A percentile compares a stretch with the other conserved stretches of the same genome.
Evolutionary conservation across 352 stramenopile genomes (phyloP).

Genomic region (Globisporangium cederbergense): DNA sequence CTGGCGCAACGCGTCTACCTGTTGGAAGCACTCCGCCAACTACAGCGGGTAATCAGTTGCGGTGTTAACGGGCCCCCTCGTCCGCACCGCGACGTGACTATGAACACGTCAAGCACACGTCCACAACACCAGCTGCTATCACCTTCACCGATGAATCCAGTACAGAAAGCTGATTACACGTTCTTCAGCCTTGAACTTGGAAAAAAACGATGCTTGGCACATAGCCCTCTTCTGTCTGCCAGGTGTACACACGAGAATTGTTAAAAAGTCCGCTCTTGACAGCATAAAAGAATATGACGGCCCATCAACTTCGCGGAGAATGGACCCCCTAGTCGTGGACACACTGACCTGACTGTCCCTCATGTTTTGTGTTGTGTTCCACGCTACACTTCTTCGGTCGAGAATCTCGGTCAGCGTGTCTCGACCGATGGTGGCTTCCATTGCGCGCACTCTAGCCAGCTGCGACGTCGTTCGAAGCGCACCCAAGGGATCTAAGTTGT

Average conservation of each 20-base stretch:
- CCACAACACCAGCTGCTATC: not conserved
- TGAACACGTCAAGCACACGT: conserved; percentile 2
- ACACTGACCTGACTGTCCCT: no score
- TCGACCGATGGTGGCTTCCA: no score
- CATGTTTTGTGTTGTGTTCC: no score
- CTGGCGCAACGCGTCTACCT: not conserved
- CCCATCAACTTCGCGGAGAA: not conserved
- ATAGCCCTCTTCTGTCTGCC: not conserved
- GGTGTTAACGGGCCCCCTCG: not conserved
- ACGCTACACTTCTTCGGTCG: no score
- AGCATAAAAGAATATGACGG: not conserved
- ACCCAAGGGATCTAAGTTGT: no score
- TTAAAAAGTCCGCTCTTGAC: not conserved
- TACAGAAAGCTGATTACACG: conserved; percentile 11
- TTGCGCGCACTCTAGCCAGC: no score
- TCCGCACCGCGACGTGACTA: not conserved
- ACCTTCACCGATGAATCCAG: conserved; percentile 12
- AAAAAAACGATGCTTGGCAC: not conserved
- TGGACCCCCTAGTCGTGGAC: no score
- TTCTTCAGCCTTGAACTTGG: conserved; percentile 5
- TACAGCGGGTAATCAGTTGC: not conserved
- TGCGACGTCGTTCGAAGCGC: no score
- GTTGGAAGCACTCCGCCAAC: no score
- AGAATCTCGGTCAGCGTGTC: no score
- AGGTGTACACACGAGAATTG: not conserved